Evolutionary conservation across 1,284 basidiomycete genomes (phyloP), one percentile per base, ranked within the genome.

Genomic region (Waitea zeae): DNA sequence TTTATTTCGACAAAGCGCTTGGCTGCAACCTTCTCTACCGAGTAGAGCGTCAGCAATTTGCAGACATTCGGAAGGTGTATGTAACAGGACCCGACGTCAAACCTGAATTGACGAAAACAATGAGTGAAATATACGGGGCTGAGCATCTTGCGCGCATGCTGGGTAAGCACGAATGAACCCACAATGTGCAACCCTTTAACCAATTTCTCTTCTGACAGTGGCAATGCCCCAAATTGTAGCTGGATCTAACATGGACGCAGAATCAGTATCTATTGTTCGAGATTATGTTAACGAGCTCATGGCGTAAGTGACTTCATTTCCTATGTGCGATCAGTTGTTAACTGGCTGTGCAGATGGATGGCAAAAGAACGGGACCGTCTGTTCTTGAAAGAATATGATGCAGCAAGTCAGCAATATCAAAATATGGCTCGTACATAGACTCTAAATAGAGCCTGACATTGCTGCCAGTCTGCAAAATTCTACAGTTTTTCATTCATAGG

Each of bases 101-200:
- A 36, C 58, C 76, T 3, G 79, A 74, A 3, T 62, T 73, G 42
- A 79, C 83, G 48, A 81, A 78, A 49, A 79, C 88, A 44, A 86
- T 95, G 71, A 89, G 86, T 50, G 63, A 72, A 36, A 68, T 96
- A 13, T 98, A 98, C 48, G 95, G 93, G 0, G 89, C 87, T 3
- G 93, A 98, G 51, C 93, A 99, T 54, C 52, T 99, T 12, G 52
- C 97, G 39, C 63, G 93, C 35, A 77, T 98, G 65, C 67, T 98
- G 42, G 92, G 90, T 95, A 44, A 40, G 75, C 62, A 29, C 12
- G n/a, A n/a, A n/a, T n/a, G n/a, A n/a, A n/a, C n/a, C n/a, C n/a
- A n/a, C n/a, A n/a, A n/a, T n/a, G n/a, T n/a, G n/a, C n/a, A n/a
- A n/a, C n/a, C n/a, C n/a, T n/a, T n/a, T n/a, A n/a, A n/a, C n/a